Conservation (phyloP, 1,139 yeast genomes). For the Protomyces inouyei region DNA sequence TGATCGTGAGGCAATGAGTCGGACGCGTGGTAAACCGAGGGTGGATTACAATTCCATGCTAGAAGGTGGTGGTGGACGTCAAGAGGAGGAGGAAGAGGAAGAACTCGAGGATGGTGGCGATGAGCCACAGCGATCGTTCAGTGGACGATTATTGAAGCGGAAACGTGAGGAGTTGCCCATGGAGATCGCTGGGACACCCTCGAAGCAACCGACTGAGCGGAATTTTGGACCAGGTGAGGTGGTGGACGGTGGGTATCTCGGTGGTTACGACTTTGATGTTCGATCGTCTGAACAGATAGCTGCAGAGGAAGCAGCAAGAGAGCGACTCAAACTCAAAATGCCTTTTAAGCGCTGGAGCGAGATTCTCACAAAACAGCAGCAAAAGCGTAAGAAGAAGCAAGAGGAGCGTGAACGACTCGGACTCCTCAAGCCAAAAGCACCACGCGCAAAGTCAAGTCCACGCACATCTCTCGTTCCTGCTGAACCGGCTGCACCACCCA, state of each 20-base stretch:
- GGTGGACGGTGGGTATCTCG: neutral
- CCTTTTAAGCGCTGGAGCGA: neutral
- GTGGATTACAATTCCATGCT: conserved; percentile 37
- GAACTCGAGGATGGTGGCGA: neutral
- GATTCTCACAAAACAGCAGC: neutral
- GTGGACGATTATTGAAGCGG: neutral
- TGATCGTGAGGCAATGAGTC: conserved; percentile 35
- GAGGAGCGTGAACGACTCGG: neutral
- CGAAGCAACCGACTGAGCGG: neutral
- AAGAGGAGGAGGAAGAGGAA: conserved; percentile 33
- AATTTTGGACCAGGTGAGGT: neutral
- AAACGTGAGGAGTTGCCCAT: neutral
- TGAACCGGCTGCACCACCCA: neutral
- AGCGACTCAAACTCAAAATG: neutral
- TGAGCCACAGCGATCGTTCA: neutral
- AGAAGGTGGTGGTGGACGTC: conserved; percentile 24
- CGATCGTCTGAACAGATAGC: neutral
- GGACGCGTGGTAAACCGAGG: conserved; percentile 40
- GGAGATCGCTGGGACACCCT: neutral
- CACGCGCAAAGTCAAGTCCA: neutral
- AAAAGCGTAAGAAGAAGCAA: neutral
- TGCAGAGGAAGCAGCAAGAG: neutral
- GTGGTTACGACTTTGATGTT: neutral
- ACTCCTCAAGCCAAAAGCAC: neutral
- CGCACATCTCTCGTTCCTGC: neutral